Conservation (phyloP, 768 basidiomycete genomes). For the Lactarius quietus region DNA sequence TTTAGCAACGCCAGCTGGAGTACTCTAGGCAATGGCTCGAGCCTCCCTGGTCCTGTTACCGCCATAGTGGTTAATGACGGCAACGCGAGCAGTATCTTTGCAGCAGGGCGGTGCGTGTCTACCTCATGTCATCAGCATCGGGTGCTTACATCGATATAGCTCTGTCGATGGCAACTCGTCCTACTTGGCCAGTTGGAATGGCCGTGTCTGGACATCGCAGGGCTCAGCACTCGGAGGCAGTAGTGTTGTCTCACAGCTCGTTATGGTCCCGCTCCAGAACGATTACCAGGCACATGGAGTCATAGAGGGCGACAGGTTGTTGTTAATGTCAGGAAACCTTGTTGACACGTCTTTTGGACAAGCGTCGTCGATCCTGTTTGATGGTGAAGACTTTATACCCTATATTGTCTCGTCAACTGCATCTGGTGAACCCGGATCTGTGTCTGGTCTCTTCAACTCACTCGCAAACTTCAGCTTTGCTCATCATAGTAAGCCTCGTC, state of each 20-base stretch:
- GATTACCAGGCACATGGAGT: conserved; percentile 67
- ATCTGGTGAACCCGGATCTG: conserved; percentile 63
- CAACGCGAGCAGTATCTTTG: conserved; percentile 82
- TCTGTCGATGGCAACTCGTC: conserved; percentile 56
- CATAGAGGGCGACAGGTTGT: conserved; percentile 81
- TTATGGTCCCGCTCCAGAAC: conserved; percentile 85
- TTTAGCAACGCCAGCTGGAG: conserved; percentile 76
- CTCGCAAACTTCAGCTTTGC: conserved; percentile 71
- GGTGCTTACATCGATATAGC: conserved; percentile 31
- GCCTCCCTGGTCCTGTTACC: conserved; percentile 85
- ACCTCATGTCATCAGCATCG: not conserved
- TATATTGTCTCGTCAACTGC: conserved; percentile 69
- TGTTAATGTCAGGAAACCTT: conserved; percentile 83
- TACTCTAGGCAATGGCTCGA: conserved; percentile 52
- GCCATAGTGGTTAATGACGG: conserved; percentile 82
- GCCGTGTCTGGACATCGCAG: conserved; percentile 64
- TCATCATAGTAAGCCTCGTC: conserved; percentile 54
- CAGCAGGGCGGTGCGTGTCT: conserved; percentile 73
- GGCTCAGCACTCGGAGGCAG: conserved; percentile 53
- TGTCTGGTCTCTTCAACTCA: conserved; percentile 82
- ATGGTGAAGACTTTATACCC: conserved; percentile 78
- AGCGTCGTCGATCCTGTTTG: conserved; percentile 82
- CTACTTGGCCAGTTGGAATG: conserved; percentile 86
- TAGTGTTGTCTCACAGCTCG: conserved; percentile 74
- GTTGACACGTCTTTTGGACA: conserved; percentile 68